Evolutionary conservation across 768 basidiomycete species (phyloP).

Genomic region (Cubamyces sp.): DNA sequence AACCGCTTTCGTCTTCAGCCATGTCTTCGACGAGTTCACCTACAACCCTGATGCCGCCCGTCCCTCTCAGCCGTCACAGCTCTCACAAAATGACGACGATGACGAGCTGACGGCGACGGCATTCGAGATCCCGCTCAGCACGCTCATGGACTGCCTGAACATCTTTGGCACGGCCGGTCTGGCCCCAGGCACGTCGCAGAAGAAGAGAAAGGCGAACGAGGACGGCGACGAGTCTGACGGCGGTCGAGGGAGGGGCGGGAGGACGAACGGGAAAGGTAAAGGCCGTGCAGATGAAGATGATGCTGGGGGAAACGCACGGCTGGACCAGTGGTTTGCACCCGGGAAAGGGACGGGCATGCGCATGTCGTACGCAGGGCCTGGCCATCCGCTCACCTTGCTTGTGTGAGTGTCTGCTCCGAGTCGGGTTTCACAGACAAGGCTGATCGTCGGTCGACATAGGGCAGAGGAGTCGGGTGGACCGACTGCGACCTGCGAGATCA

Average conservation of each 20-base stretch:
- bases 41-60: constrained; percentile 52
- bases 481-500: constrained; percentile 85
- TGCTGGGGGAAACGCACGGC: constrained; percentile 33
- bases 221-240: constrained; percentile 49
- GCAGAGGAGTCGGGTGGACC: constrained; percentile 81
- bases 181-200: constrained; percentile 35
- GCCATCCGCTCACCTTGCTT: constrained; percentile 75
- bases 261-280: constrained; percentile 33
- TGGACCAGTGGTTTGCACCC: constrained; percentile 64
- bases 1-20: constrained; percentile 78
- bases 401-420: constrained; percentile 51
- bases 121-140: constrained; percentile 85
- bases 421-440: background rate
- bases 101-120: constrained; percentile 37
- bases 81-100: constrained; percentile 32
- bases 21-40: constrained; percentile 79
- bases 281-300: constrained; percentile 38
- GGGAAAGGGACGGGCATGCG: constrained; percentile 84
- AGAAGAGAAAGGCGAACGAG: constrained; percentile 54
- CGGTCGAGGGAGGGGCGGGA: constrained; percentile 40
- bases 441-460: constrained; percentile 40
- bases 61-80: constrained; percentile 22
- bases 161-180: constrained; percentile 82
- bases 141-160: constrained; percentile 88
- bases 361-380: constrained; percentile 78